These are phyloP conservation scores for Mucor racemosus DNA, from an alignment of 371 early-diverging fungal genomes.

Conservation along the genomic window DNA sequence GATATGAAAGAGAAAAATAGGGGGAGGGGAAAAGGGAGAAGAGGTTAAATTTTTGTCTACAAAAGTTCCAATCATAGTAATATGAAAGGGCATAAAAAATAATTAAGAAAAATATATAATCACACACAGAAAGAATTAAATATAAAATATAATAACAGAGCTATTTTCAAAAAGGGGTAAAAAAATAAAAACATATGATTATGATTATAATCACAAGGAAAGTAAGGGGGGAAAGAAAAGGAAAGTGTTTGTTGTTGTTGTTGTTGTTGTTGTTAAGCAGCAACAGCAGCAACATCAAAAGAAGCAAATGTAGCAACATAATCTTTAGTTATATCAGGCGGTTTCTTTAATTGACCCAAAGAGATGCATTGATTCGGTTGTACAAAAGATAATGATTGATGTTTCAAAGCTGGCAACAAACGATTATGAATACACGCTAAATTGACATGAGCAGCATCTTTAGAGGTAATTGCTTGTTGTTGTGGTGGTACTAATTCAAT, in stretches of 20 bases:
- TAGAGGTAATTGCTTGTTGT: background rate
- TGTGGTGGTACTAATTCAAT: background rate
- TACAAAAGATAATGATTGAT: background rate
- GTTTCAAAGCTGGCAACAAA: background rate
- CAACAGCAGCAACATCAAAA: background rate
- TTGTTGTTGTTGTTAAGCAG: background rate
- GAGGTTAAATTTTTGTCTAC: slow-evolving; percentile 13
- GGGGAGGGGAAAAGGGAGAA: background rate
- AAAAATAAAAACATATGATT: slow-evolving; percentile 15
- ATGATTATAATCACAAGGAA: slow-evolving; percentile 13
- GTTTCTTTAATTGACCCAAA: slow-evolving; percentile 23
- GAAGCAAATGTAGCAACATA: background rate
- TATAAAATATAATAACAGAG: slow-evolving; percentile 24
- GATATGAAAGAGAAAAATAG: background rate
- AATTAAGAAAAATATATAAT: slow-evolving; percentile 14
- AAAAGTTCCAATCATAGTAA: slow-evolving; percentile 17
- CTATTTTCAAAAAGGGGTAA: slow-evolving; percentile 12
- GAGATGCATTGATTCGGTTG: slow-evolving; percentile 3
- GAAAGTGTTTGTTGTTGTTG: slow-evolving; percentile 1
- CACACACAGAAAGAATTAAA: slow-evolving; percentile 17
- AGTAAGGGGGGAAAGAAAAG: slow-evolving; percentile 10
- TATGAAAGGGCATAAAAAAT: background rate
- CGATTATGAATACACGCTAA: background rate
- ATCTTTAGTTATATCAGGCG: slow-evolving; percentile 21
- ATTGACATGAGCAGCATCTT: background rate